Base-by-base conservation (phyloP, 2,329 filamentous ascomycete species). In the Aspergillus glaucus region DNA sequence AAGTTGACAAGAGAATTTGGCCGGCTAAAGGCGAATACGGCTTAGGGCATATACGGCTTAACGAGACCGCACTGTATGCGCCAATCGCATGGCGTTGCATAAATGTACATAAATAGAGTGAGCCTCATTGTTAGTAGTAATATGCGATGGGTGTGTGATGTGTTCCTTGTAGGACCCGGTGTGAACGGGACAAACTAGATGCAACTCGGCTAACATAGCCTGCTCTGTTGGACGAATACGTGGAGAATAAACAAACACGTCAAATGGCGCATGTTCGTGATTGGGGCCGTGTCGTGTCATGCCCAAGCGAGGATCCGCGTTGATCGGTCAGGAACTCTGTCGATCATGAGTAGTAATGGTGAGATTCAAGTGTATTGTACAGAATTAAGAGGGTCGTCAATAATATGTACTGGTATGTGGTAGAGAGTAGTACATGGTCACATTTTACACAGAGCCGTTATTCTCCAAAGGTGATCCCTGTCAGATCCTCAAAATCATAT, bases 401-500 rank as follows among this genome's bases (percentile, higher is more conserved):
- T 28, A 28, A n/a, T 37, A 37, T 37, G 17, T 30, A 6, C 22
- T 22, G 22, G 22, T 22, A 12, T 30, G 26, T 28, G 26, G 9
- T 28, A 7, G 26, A 26, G 3, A 12, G 26, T 10, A 24, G 4
- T 24, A 28, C 10, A 10, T 30, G 26, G 26, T 30, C 9, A 12
- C 26, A 30, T 30, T 30, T 30, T 30, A 30, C 26, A 30, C 4
- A 30, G 4, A 12, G 4, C 10, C 26, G 17, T 46, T 40, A 61
- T 28, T 49, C 53, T 44, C 54, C 55, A 17, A 65, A 55, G 1
- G 58, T 57, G 47, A 65, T 58, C 1, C 58, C 62, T 12, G 62
- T 60, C 36, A 67, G 43, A 47, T 67, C 61, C 9, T 62, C 64
- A 62, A 62, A 67, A 44, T 67, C 59, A 46, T 67, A 67, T 1